Base-by-base conservation (phyloP, 345 rosid species). In the Hevea brasiliensis region DNA sequence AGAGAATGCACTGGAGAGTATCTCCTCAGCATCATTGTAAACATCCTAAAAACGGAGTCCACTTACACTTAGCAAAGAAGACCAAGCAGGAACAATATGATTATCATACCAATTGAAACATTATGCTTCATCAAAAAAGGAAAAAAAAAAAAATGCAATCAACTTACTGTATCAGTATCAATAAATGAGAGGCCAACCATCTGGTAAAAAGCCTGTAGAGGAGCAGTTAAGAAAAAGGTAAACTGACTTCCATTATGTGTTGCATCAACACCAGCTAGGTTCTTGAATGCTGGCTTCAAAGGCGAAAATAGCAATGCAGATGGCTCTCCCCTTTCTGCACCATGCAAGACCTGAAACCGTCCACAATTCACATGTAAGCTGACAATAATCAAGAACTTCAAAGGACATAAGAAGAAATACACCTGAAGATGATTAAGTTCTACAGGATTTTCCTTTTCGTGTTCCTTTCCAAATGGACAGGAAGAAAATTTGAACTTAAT, bases 221-320 rank as follows among this genome's bases (percentile, higher is more conserved):
- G 97, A 72, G 97, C 85, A 61, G 99, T 83, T 58, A 96, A 86
- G 93, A 91, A 96, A 81, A 87, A 87, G 2, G 98, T 91, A 81
- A 96, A 96, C 81, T 93, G 99, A 72, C 97, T 91, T 81, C 94
- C 96, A 26, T 72, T 77, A 17, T 83, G 72, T 58, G 73, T 47
- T 72, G 65, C 48, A 74, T 86, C 85, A 77, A 79, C 80, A 77
- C 45, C 68, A 21, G 87, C 78, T 53, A 54, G 79, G 53, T 80
- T 84, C 79, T 81, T 86, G 64, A 84, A 89, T 32, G 83, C 81
- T 41, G 91, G 87, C 81, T 83, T 89, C 75, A 83, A 78, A 63
- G 98, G 98, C 29, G 99, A 96, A 79, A 96, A 96, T 78, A 93
- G 83, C 62, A 96, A 75, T 66, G 92, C 99, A 77, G 89, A 89